phyloP scores from a whole-genome alignment of 1,284 basidiomycete genomes.

The Ceratobasidium sp. region DNA sequence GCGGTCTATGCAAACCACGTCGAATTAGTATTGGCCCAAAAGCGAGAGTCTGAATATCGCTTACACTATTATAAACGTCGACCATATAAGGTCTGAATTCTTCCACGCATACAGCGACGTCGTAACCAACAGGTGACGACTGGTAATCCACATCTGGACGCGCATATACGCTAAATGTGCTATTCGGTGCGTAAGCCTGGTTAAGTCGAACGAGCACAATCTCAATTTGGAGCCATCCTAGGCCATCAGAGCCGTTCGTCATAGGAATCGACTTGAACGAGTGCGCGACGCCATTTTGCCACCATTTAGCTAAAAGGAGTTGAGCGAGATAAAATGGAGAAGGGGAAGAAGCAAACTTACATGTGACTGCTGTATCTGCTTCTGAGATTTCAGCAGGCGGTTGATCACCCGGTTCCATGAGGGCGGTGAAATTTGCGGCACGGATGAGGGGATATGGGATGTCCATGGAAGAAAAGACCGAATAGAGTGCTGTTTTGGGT shows the following conservation, averaged over 20 bases:
- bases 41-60: not conserved
- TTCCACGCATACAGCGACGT: constrained; percentile 27
- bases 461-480: constrained; percentile 25
- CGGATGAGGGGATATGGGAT: constrained; percentile 7
- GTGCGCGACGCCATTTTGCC: constrained; percentile 33
- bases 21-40: not conserved
- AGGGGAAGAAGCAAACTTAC: not conserved
- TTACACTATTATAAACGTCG: constrained; percentile 31
- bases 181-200: constrained; percentile 25
- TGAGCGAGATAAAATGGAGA: not conserved
- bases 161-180: constrained; percentile 17
- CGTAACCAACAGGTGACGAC: constrained; percentile 26
- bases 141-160: constrained; percentile 9
- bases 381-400: constrained; percentile 13
- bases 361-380: constrained; percentile 19
- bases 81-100: constrained; percentile 26
- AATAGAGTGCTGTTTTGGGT: constrained; percentile 29
- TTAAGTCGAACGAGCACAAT: constrained; percentile 30
- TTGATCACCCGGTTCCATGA: constrained; percentile 17
- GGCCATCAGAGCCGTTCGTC: constrained; percentile 13
- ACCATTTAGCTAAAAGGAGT: constrained; percentile 21
- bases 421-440: constrained; percentile 12
- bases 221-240: constrained; percentile 32
- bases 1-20: constrained; percentile 4
- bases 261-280: constrained; percentile 25